Conservation (phyloP, 2,329 filamentous ascomycete genomes). For the Ophiostoma tasmaniense region DNA sequence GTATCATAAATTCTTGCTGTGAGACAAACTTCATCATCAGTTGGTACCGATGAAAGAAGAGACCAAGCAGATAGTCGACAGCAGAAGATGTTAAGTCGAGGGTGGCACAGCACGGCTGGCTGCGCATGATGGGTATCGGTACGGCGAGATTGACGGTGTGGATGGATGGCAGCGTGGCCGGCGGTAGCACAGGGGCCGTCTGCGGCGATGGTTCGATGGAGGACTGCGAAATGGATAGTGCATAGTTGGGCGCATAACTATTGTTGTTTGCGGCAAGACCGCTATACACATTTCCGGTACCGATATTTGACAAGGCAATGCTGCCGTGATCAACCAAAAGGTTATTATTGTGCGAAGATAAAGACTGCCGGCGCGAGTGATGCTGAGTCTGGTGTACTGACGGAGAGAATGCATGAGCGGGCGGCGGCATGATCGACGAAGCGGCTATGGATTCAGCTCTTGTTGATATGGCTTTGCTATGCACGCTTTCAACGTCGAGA, state of each 20-base stretch:
- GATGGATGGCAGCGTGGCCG: background rate
- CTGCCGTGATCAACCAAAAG: slow-evolving; percentile 1
- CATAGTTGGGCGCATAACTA: background rate
- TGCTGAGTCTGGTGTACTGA: background rate
- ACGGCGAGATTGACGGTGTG: background rate
- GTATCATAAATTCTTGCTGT: slow-evolving; percentile 9
- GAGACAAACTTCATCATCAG: slow-evolving; percentile 17
- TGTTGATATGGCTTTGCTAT: slow-evolving; percentile 3
- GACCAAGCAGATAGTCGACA: slow-evolving; percentile 14
- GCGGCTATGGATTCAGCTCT: slow-evolving; percentile 10
- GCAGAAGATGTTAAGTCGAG: slow-evolving; percentile 10
- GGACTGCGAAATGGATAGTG: slow-evolving; percentile 1
- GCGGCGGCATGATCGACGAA: slow-evolving; percentile 10
- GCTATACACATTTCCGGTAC: background rate
- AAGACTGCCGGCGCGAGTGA: background rate
- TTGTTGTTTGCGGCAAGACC: background rate
- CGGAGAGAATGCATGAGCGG: background rate
- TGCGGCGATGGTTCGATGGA: background rate
- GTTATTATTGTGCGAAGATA: background rate
- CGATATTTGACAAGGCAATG: background rate
- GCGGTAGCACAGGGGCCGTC: background rate
- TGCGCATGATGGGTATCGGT: background rate
- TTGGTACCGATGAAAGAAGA: slow-evolving; percentile 17
- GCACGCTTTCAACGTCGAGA: background rate
- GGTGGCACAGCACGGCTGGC: slow-evolving; percentile 1